phyloP scores from a whole-genome alignment of 2,329 filamentous ascomycete species.

The Thermoascus crustaceus region DNA sequence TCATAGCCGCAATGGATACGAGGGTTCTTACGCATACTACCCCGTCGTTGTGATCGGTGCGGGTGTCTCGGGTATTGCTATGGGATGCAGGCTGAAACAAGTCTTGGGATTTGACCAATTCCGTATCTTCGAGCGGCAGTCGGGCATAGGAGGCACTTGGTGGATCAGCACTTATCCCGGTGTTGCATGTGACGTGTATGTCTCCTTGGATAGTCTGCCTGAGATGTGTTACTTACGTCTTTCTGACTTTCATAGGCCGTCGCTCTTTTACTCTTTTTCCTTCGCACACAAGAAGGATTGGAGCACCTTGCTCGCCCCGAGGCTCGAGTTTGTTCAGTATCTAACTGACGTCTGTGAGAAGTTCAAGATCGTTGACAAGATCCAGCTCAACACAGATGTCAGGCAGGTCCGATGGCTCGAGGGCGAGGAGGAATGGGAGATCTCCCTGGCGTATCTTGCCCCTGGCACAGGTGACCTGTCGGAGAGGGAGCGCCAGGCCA shows the following conservation, averaged over 20 bases:
- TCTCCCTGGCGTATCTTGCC: constrained; percentile 43
- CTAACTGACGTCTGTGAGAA: constrained; percentile 46
- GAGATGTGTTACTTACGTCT: neutral
- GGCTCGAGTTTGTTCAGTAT: constrained; percentile 45
- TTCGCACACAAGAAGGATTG: constrained; percentile 47
- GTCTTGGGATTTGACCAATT: constrained; percentile 53
- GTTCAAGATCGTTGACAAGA: constrained; percentile 48
- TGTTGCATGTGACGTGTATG: constrained; percentile 48
- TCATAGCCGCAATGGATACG: constrained; percentile 31
- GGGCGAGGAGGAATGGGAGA: constrained; percentile 47
- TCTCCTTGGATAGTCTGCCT: neutral
- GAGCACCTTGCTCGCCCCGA: constrained; percentile 42
- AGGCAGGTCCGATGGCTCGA: constrained; percentile 45
- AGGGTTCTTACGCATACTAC: constrained; percentile 36
- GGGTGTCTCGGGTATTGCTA: constrained; percentile 55
- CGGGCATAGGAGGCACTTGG: constrained; percentile 57
- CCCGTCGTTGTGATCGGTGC: constrained; percentile 49
- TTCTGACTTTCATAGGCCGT: constrained; percentile 35
- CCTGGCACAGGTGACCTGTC: constrained; percentile 49
- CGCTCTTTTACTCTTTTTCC: constrained; percentile 49
- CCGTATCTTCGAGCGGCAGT: constrained; percentile 52
- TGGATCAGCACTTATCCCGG: constrained; percentile 55
- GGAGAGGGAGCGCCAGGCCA: constrained; percentile 37
- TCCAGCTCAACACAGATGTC: constrained; percentile 52
- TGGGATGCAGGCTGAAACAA: constrained; percentile 51